Evolutionary conservation across 495 filamentous ascomycete genomes (phyloP).

Genomic region (Tuber magnatum): DNA sequence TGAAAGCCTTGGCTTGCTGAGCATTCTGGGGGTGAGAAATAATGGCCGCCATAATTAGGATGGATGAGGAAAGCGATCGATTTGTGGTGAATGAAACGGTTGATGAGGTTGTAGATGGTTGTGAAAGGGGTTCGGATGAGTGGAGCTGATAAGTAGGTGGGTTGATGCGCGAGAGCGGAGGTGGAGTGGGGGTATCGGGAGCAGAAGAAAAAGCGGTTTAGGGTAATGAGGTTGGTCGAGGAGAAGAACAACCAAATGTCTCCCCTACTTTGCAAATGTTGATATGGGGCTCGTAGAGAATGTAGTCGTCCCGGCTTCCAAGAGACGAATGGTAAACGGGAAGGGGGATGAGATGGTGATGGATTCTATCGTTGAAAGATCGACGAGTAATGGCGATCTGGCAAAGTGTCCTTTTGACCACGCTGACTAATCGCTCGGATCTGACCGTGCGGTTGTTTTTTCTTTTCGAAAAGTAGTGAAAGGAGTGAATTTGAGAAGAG

Average conservation of each 20-base stretch:
- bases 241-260: constrained; percentile 99
- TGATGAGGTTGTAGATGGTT: constrained; percentile 30
- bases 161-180: constrained; percentile 19
- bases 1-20: constrained; percentile 84
- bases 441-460: not conserved
- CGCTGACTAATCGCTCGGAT: constrained; percentile 4
- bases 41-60: constrained; percentile 67
- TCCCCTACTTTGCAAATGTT: constrained; percentile 55
- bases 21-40: constrained; percentile 84
- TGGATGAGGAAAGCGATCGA: constrained; percentile 17
- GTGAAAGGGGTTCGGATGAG: constrained; percentile 7
- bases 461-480: not conserved
- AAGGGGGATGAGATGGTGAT: not conserved
- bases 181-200: constrained; percentile 18
- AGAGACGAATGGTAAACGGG: not conserved
- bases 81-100: constrained; percentile 20
- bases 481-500: constrained; percentile 2
- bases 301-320: not conserved
- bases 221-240: constrained; percentile 26
- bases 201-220: constrained; percentile 9
- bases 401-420: not conserved
- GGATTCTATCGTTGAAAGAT: not conserved
- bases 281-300: not conserved
- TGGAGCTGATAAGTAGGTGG: constrained; percentile 10
- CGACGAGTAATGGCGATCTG: not conserved